Percentiles rank a stretch among this genome's conserved stretches.
These are phyloP conservation scores for Fusarium proliferatum DNA, from an alignment of 2,329 filamentous ascomycete species.

Conservation along the genomic window DNA sequence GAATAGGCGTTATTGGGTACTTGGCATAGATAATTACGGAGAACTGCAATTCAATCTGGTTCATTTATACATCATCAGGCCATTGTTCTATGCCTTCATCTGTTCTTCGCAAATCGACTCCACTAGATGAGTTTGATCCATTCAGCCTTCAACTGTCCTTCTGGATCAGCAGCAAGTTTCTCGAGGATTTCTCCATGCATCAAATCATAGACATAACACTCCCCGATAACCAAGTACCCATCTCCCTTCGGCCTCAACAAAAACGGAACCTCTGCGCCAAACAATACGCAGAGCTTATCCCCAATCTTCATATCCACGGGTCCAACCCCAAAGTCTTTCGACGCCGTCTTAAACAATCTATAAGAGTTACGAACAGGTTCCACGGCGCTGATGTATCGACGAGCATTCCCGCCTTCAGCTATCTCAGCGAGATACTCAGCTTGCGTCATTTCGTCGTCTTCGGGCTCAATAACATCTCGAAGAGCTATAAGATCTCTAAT, in stretches of 20 bases:
- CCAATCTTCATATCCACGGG: background rate
- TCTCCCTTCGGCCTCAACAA: background rate
- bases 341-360: fast-evolving
- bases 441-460: fast-evolving
- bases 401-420: fast-evolving
- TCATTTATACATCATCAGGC: background rate
- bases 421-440: fast-evolving
- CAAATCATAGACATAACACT: background rate
- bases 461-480: fast-evolving
- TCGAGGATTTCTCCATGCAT: background rate
- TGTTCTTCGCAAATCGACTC: no score
- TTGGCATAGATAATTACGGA: background rate
- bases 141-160: fast-evolving
- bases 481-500: background rate
- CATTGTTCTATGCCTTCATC: no score
- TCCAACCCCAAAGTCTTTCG: background rate
- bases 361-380: background rate
- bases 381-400: fast-evolving
- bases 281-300: fast-evolving
- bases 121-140: background rate
- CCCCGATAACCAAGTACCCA: background rate
- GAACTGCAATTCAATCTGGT: fast-evolving
- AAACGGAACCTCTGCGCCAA: background rate
- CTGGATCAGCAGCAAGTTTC: background rate
- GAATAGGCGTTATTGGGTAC: background rate